Evolutionary conservation across 495 filamentous ascomycete genomes (phyloP).

Genomic region (Neurospora pannonica): DNA sequence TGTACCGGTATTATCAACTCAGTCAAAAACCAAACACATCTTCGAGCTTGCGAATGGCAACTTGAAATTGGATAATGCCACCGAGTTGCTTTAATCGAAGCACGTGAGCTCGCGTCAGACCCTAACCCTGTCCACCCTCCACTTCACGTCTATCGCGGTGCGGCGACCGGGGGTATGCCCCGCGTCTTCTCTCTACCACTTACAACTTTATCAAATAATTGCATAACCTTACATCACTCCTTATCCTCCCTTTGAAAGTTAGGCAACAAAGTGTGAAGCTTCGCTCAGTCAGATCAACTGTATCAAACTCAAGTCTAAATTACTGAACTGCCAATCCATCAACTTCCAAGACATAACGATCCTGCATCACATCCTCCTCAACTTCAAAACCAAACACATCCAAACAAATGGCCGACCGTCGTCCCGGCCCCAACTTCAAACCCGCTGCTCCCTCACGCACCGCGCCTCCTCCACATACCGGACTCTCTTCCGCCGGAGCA

Average conservation of each 20-base stretch:
- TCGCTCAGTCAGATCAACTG: background rate
- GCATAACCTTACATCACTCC: background rate
- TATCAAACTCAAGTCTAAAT: no score
- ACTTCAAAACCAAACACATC: background rate
- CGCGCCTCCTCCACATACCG: background rate
- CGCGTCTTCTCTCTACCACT: background rate
- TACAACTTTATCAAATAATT: background rate
- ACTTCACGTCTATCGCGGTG: background rate
- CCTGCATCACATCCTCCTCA: no score
- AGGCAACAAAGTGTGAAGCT: background rate
- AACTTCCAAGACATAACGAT: no score
- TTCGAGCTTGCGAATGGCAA: background rate
- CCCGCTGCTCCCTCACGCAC: constrained; percentile 1
- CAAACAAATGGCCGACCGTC: constrained; percentile 9
- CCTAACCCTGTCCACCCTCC: constrained; percentile 6
- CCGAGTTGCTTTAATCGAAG: background rate
- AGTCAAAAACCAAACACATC: background rate
- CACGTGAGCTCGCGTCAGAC: constrained; percentile 12
- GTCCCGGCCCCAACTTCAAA: constrained; percentile 1
- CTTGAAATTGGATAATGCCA: background rate
- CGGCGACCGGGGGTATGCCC: background rate
- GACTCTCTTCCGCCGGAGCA: background rate
- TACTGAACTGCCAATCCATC: no score
- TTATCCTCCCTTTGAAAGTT: background rate
- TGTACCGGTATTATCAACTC: background rate